Conservation (phyloP, 2,329 filamentous ascomycete species). For the Scedosporium dehoogii region DNA sequence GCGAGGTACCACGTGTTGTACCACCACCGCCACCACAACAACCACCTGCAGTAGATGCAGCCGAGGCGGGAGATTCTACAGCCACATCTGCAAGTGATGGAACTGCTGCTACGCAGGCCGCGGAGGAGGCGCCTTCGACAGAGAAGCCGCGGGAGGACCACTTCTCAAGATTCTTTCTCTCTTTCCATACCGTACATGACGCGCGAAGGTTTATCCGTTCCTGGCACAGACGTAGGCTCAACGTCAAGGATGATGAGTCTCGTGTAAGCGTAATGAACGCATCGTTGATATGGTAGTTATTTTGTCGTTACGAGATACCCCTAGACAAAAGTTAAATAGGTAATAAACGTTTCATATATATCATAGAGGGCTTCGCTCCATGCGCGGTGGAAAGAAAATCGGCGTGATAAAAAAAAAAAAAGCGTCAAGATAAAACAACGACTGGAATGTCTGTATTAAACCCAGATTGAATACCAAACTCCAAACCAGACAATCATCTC, state of each 20-base stretch:
- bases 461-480: constrained; percentile 6
- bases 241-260: constrained; percentile 7
- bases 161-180: constrained; percentile 6
- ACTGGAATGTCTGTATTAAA: constrained; percentile 1
- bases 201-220: constrained; percentile 26
- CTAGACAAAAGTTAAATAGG: background rate
- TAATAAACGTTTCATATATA: too few relatives aligned
- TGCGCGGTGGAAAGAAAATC: too few relatives aligned
- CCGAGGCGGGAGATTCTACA: background rate
- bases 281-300: constrained; percentile 4
- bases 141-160: background rate
- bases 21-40: too few relatives aligned
- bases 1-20: background rate
- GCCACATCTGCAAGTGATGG: background rate
- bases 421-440: background rate
- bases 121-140: background rate
- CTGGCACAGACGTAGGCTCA: constrained; percentile 25
- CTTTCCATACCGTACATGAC: constrained; percentile 1
- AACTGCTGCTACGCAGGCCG: background rate
- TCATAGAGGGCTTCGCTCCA: too few relatives aligned
- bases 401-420: too few relatives aligned
- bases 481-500: constrained; percentile 6
- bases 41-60: background rate
- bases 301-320: background rate
- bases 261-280: constrained; percentile 7